Conservation (phyloP, 75 land plant genomes). For the Selaginella moellendorffii region DNA sequence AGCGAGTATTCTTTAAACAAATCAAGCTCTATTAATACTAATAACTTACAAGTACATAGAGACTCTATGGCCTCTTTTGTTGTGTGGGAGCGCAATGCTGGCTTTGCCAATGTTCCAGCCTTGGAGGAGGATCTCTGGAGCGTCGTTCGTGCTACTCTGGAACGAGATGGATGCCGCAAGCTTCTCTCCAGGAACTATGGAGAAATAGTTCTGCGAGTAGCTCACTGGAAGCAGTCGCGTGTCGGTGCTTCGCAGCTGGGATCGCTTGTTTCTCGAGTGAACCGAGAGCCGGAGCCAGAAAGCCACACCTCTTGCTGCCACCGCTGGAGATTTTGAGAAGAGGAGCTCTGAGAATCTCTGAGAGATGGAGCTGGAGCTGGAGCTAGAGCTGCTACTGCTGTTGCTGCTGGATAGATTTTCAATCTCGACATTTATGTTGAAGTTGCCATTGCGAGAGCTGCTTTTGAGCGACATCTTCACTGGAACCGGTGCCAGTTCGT, state of each 20-base stretch:
- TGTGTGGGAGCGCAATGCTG: not conserved
- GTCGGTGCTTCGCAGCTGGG: conserved; percentile 27
- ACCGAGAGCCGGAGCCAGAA: conserved; percentile 77
- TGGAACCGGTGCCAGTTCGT: conserved; percentile 18
- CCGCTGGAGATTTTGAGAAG: too few species aligned
- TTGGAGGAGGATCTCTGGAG: conserved; percentile 43
- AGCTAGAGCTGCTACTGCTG: not conserved
- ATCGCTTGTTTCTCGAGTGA: conserved; percentile 20
- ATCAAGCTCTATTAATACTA: too few species aligned
- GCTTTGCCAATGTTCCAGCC: conserved; percentile 60
- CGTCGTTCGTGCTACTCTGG: conserved; percentile 26
- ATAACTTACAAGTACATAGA: too few species aligned
- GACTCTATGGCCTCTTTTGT: too few species aligned
- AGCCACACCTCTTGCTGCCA: too few species aligned
- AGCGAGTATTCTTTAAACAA: too few species aligned
- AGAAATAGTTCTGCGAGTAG: conserved; percentile 83
- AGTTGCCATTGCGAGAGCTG: not conserved
- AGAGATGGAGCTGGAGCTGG: too few species aligned
- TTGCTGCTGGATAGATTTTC: not conserved
- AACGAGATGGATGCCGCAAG: conserved; percentile 41
- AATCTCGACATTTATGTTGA: not conserved
- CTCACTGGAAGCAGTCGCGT: conserved; percentile 83
- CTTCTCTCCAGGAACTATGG: conserved; percentile 61
- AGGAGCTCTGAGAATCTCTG: too few species aligned
- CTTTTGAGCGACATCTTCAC: not conserved